Evolutionary conservation across 768 basidiomycete genomes (phyloP).

Genomic region (Boletus rufocinnamomeus): DNA sequence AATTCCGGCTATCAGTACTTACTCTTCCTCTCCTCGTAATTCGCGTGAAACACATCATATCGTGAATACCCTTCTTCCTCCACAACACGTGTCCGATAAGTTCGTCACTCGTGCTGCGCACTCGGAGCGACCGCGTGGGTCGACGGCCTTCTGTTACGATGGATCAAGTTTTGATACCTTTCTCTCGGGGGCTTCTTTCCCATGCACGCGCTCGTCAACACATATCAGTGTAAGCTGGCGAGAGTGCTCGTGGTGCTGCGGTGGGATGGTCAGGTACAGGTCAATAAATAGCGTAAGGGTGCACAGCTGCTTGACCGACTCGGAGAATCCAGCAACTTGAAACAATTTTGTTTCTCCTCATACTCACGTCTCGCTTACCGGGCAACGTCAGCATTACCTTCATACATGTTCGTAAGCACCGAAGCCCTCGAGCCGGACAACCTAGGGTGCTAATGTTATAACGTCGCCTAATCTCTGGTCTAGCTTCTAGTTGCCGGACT

Average conservation of each 20-base stretch:
- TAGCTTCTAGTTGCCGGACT: not conserved
- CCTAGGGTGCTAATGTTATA: not conserved
- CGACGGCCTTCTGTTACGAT: not conserved
- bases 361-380: constrained; percentile 19
- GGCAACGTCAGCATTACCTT: constrained; percentile 16
- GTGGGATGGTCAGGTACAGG: constrained; percentile 2
- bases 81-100: not conserved
- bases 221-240: not conserved
- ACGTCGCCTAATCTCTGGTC: not conserved
- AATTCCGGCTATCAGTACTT: constrained; percentile 1
- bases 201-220: not conserved
- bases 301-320: not conserved
- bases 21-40: not conserved
- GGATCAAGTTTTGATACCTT: not conserved
- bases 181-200: not conserved
- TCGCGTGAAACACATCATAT: not conserved
- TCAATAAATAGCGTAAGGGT: not conserved
- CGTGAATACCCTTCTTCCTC: not conserved
- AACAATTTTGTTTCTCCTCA: constrained; percentile 2
- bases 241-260: not conserved
- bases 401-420: not conserved
- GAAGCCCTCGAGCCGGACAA: not conserved
- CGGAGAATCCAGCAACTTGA: constrained; percentile 15
- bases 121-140: not conserved
- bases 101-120: not conserved